Base-by-base conservation (phyloP, 148 eudicot species). In the Rhododendron griersonianum region DNA sequence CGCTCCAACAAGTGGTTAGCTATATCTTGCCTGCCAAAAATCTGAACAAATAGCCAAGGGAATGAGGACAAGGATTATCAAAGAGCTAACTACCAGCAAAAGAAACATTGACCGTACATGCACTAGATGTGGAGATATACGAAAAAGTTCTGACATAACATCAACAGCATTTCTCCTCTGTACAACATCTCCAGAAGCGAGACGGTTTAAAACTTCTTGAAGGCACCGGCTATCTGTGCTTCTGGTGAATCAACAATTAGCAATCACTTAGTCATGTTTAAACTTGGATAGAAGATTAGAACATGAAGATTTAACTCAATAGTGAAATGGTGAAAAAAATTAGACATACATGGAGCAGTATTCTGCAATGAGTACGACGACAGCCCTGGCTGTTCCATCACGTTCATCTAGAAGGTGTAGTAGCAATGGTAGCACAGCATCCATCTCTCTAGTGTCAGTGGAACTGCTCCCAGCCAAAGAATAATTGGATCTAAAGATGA, bases 381-480 rank as follows among this genome's bases (percentile, higher is more conserved):
- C 91, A 82, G 98, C 95, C 89, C 89, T 92, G 63, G 95, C 90
- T 84, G 95, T 90, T 81, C 93, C 92, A 90, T 93, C 96, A 16
- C 89, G 89, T 65, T 93, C 93, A 89, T 91, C 95, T 88, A 94
- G 87, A 83, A 95, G 90, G 80, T 87, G 80, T 67, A 95, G 86
- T 28, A 95, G 80, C 35, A 88, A 80, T 67, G 93, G 92, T 50
- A 94, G 69, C 55, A 90, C 59, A 78, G 90, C 85, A 80, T 92
- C 92, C 90, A 92, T 91, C 83, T 94, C 91, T 85, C 87, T 84
- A 84, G 84, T 76, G 82, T 89, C 89, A 85, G 47, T 55, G 71
- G 86, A 83, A 89, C 85, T 51, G 48, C 83, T 82, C 84, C 85
- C 89, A 82, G 89, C 79, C 81, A 87, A 57, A 51, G 82, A 45